Base-by-base conservation (phyloP, 306 rosid species). In the Vachellia collinsii region DNA sequence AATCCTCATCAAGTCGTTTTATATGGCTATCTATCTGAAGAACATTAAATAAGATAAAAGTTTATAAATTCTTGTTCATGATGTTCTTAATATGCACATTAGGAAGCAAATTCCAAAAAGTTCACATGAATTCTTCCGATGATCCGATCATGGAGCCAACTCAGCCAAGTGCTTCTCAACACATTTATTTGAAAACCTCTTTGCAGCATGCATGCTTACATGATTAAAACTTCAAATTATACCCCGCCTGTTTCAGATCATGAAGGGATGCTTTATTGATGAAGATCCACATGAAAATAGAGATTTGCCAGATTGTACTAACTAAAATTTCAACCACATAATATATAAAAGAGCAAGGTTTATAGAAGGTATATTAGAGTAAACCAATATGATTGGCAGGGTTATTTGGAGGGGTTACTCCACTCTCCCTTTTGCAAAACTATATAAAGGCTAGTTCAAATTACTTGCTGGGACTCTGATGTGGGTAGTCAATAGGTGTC, bases 1-100 rank as follows among this genome's bases (percentile, higher is more conserved):
- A 87, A 88, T 95, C 99, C 90, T 93, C 97, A 77, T 95, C 98
- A 70, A 95, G 98, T 68, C 97, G 86, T 90, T 95, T 95, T 63
- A 95, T 82, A 80, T 95, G 99, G 86, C 99, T 88, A 84, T 95
- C 98, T 84, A 95, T 93, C 99, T 95, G 89, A 86, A 78, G 76
- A 78, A 85, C 79, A 85, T 38, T 78, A 62, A 81, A 83, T 19
- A 82, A 76, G 51, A 85, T 71, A 77, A 81, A 44, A 74, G 61
- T 72, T 65, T 74, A 58, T 78, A 70, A 82, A 61, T 62, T 81
- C 25, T 54, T 50, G 78, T 47, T 50, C 37, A 70, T 43, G 69
- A 47, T 72, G 19, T 41, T 84, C 75, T 67, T 72, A 41, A 50
- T 70, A 58, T 67, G 70, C 75, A 79, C 39, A 79, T 11, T 63